Evolutionary conservation across 2,329 filamentous ascomycete genomes (phyloP), one percentile per base, ranked within the genome.

Genomic region (Beauveria scarabaeidicola): DNA sequence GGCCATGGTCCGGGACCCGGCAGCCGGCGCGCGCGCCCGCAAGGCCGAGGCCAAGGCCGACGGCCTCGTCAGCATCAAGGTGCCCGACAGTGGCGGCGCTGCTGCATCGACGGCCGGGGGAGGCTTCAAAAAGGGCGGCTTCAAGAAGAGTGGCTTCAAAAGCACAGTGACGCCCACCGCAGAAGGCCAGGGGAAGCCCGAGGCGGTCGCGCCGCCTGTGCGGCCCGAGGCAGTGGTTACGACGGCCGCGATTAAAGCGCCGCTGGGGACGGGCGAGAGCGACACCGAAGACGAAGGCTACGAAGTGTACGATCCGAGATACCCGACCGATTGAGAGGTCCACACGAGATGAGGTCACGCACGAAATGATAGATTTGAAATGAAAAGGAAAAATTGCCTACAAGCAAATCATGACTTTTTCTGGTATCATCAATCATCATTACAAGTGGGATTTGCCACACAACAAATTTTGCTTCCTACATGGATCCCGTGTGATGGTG

Each of bases 81-180:
- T 87, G 3, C 78, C 68, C 5, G 77, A 62, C 2, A 73, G 73
- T 65, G 25, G 66, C 58, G 65, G 62, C 17, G 62, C 66, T n/a
- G 68, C 72, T 5, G 69, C 11, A 15, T 10, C 63, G 19, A 29
- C 41, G 4, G 64, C 70, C 3, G 67, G 70, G 43, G 74, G 75
- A 0, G 81, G 84, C 0, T 85, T 87, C 65, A 89, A 86, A 68
- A 88, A 86, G 67, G 82, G 82, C 1, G 85, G 85, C 0, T 91
- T 91, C 69, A 91, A 92, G 74, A 94, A 93, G 69, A 86, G 87
- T 1, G 90, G 89, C 0, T 92, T 92, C 72, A 92, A 90, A 74
- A 88, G 85, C 66, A 88, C 88, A 1, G 89, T 91, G 75, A 81
- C 81, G 5, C 75, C 82, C 1, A 79, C 79, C 1, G 78, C 78